Evolutionary conservation across 2,329 filamentous ascomycete species (phyloP), one percentile per base, ranked within the genome.

Genomic region (Alternaria infectoria): DNA sequence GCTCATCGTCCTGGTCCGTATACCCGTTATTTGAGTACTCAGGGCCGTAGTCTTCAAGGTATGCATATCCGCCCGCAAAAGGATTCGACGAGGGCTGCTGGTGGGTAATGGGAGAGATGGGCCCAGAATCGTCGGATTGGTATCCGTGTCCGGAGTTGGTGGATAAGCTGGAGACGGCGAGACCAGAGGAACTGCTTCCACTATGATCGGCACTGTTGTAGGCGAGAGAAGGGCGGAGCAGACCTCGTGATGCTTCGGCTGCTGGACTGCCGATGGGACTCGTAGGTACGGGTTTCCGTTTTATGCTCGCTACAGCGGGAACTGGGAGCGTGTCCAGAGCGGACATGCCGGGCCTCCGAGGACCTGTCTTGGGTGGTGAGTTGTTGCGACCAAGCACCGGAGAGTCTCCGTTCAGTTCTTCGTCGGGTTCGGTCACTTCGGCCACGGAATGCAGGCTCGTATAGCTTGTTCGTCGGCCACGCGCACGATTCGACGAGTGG

Each of bases 1-100:
- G 23, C 0, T 74, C 75, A 19, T 75, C 71, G n/a, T 74, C 69
- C 3, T 70, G 65, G 26, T 75, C 74, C 9, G 54, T 28, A 12
- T 49, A 54, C 32, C 57, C 50, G 10, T 55, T 28, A n/a, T 59
- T 36, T 10, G 51, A 59, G 45, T 72, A 78, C 45, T 78, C 76
- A 3, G 76, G 73, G 5, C 74, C 74, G 30, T 77, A 77, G 59
- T 78, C 74, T 40, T 79, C 77, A 15, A 74, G 63, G 47, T 78
- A 79, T 3, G 59, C 56, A 43, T 74, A 66, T 8, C 71, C 68
- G 40, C 72, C 72, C 11, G 56, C 62, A 52, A 77, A 79, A 2
- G 75, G 74, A 28, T 77, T 74, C 8, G 60, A 54, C 0, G 65
- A 45, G 4, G 61, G 19, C 8, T 45, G 59, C 45, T 68, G 66